phyloP scores from a whole-genome alignment of 2,329 filamentous ascomycete species.

The Phialophora expanda region DNA sequence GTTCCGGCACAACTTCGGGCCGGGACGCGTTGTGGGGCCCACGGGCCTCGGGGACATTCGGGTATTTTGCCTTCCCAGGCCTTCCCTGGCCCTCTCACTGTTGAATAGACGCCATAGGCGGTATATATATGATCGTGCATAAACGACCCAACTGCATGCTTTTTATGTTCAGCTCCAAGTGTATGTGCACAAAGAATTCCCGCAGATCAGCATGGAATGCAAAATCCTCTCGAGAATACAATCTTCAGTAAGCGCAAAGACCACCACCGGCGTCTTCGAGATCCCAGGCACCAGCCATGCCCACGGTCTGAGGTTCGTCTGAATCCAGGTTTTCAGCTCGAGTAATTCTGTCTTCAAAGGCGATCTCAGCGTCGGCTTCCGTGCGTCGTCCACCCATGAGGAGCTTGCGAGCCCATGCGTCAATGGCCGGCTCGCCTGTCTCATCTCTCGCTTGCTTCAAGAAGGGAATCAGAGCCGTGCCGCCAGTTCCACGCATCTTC shows the following conservation, averaged over 20 bases:
- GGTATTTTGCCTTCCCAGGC: too few species aligned
- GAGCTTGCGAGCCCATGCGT: slow-evolving; percentile 65
- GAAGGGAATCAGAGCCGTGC: slow-evolving; percentile 92
- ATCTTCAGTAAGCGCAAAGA: slow-evolving; percentile 59
- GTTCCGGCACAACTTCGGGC: not conserved
- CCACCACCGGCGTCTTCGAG: slow-evolving; percentile 78
- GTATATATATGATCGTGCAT: not conserved
- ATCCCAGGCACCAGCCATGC: slow-evolving; percentile 85
- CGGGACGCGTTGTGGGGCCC: not conserved
- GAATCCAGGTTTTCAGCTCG: slow-evolving; percentile 50
- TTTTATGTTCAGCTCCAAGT: not conserved
- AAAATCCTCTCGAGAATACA: not conserved
- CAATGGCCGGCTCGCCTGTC: slow-evolving; percentile 88
- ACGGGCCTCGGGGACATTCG: too few species aligned
- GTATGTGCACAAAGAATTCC: not conserved
- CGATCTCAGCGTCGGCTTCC: slow-evolving; percentile 55
- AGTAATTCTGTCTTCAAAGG: slow-evolving; percentile 35
- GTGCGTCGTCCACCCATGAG: slow-evolving; percentile 58
- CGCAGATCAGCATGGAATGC: not conserved
- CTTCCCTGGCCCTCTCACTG: not conserved
- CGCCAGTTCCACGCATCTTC: slow-evolving; percentile 85
- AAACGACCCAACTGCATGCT: not conserved
- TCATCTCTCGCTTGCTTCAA: slow-evolving; percentile 96
- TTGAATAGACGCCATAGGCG: not conserved
- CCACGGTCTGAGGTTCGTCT: slow-evolving; percentile 63